Base-by-base conservation (phyloP, 2,329 filamentous ascomycete genomes). In the Mycocentrospora acerina region DNA sequence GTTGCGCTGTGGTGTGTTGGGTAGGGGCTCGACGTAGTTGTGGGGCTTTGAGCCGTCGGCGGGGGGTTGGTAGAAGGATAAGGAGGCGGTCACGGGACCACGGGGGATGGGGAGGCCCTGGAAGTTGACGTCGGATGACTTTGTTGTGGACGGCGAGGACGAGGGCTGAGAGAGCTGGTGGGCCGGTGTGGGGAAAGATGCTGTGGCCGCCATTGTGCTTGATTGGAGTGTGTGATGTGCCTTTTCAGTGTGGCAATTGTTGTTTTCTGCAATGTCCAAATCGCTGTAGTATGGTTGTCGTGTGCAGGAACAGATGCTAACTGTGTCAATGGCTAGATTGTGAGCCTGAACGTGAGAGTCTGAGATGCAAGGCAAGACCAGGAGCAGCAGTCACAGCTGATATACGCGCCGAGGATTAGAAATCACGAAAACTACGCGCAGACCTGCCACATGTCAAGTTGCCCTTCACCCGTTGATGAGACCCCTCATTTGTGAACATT, bases 1-100 rank as follows among this genome's bases (percentile, higher is more conserved):
- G 75, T 94, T 94, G 48, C 77, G 76, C 57, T 81, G 77, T 0
- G 82, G 81, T 17, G 76, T 59, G 41, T 82, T 84, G 0, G 84
- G 80, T 0, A 80, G 80, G 7, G 70, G 63, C 48, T 87, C 82
- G 55, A 89, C 83, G 64, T 82, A 81, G 39, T 60, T 59, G 43
- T 60, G 43, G 17, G 59, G 57, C 26, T 56, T 52, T 3, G 57
- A 42, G n/a, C 57, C 55, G 25, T 59, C 57, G 27, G 55, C 54
- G 1, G 58, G 55, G 4, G 53, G 45, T 30, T 56, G 51, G 33
- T 61, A 62, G 38, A 60, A 62, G n/a, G 59, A 60, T 0, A 62
- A 44, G 0, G 47, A 32, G n/a, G 57, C 56, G 2, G 39, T 56
- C 1, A 59, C 56, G 14, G 57, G 43, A 14, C 59, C 59, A 11